phyloP scores from a whole-genome alignment of 306 rosid genomes.

The Acmispon strigosus region DNA sequence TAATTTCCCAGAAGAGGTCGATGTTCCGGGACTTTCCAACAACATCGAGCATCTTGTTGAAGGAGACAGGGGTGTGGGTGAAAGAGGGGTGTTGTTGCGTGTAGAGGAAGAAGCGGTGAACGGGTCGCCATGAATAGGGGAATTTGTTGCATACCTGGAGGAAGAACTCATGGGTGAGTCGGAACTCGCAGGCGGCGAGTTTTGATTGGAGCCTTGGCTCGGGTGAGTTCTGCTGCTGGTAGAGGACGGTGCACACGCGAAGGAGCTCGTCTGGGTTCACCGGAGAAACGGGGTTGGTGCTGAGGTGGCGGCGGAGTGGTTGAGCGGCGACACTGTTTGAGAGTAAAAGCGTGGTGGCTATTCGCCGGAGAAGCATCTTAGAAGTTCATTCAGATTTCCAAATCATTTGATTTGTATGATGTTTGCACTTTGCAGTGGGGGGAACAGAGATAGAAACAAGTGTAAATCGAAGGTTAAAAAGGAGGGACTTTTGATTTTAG shows the following conservation, averaged over 20 bases:
- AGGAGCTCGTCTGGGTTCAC: conserved; percentile 49
- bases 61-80: conserved; percentile 50
- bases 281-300: conserved; percentile 20
- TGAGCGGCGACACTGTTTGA: background rate
- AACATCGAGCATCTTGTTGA: conserved; percentile 49
- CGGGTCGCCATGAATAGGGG: conserved; percentile 79
- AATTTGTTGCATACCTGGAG: conserved; percentile 82
- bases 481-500: no score
- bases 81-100: conserved; percentile 32
- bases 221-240: conserved; percentile 71
- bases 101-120: conserved; percentile 54
- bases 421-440: no score
- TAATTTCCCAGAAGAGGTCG: conserved; percentile 55
- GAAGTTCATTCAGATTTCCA: background rate
- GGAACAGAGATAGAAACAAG: no score
- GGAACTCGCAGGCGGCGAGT: conserved; percentile 45
- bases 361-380: conserved; percentile 22
- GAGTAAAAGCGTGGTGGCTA: background rate
- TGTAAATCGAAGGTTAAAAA: no score
- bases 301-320: conserved; percentile 12
- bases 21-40: conserved; percentile 48
- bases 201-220: conserved; percentile 55
- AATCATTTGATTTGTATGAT: no score
- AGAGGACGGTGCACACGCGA: conserved; percentile 64
- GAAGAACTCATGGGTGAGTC: conserved; percentile 78